Evolutionary conservation across 23 red algal genomes (phyloP).

Genomic region (Gracilaria gracilis): DNA sequence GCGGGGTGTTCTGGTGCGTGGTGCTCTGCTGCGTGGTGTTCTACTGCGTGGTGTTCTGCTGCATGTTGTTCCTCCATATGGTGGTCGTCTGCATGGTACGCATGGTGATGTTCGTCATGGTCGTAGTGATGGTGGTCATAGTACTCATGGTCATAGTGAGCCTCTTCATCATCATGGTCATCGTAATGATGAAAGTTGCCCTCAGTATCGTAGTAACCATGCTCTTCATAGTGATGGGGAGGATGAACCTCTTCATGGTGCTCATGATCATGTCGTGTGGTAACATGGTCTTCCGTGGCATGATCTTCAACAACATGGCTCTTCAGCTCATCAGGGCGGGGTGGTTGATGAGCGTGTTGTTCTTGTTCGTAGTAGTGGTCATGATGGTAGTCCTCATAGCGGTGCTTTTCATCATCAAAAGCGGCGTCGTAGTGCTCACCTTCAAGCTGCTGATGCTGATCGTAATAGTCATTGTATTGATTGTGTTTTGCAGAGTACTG

Average conservation of each 20-base stretch:
- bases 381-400: constrained; percentile 6
- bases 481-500: neutral
- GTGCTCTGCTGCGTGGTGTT: constrained; percentile 10
- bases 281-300: constrained; percentile 19
- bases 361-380: constrained; percentile 16
- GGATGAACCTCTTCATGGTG: neutral
- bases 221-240: neutral
- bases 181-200: constrained; percentile 4
- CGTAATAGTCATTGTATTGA: constrained; percentile 13
- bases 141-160: neutral
- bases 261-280: constrained; percentile 17
- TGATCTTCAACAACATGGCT: constrained; percentile 15
- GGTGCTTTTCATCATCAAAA: constrained; percentile 8
- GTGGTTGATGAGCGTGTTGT: constrained; percentile 16
- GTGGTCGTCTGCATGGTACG: constrained; percentile 7
- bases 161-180: neutral
- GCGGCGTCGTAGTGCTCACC: constrained; percentile 18
- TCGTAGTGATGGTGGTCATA: neutral
- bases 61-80: constrained; percentile 19
- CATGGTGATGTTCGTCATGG: constrained; percentile 4
- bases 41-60: neutral
- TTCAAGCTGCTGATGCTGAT: constrained; percentile 1
- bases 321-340: neutral
- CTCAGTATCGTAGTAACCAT: constrained; percentile 6
- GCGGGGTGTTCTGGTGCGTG: constrained; percentile 6